Conservation (phyloP, 2,329 filamentous ascomycete genomes). For the Sphaceloma murrayae region DNA sequence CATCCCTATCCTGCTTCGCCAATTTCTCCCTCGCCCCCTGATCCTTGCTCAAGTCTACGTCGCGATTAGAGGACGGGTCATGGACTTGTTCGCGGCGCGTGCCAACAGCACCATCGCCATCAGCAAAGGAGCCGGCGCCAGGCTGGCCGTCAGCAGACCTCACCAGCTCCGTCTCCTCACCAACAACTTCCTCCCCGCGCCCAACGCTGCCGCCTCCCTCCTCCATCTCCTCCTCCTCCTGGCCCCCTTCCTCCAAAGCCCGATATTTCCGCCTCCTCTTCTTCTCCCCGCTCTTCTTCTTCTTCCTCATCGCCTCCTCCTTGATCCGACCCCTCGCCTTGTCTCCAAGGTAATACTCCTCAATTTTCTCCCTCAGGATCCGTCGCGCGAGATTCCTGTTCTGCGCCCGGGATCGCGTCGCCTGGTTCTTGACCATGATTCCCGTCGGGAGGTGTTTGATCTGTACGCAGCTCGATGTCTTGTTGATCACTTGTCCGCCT, state of each 20-base stretch:
- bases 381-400: constrained; percentile 79
- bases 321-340: constrained; percentile 58
- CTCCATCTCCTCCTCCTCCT: constrained; percentile 68
- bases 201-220: constrained; percentile 51
- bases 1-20: too few species aligned
- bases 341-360: constrained; percentile 62
- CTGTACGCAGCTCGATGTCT: constrained; percentile 92
- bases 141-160: too few species aligned
- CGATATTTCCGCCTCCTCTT: constrained; percentile 76
- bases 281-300: constrained; percentile 66
- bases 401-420: constrained; percentile 73
- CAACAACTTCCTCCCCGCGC: constrained; percentile 28
- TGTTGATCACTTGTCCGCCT: constrained; percentile 97
- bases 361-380: constrained; percentile 66
- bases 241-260: constrained; percentile 52
- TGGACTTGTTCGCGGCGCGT: too few species aligned
- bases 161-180: too few species aligned
- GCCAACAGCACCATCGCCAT: too few species aligned
- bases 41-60: too few species aligned
- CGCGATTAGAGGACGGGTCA: too few species aligned
- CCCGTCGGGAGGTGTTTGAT: constrained; percentile 83
- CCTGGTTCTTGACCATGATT: constrained; percentile 88
- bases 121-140: too few species aligned
- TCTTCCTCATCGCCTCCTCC: constrained; percentile 53
- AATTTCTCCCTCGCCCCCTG: too few species aligned